Evolutionary conservation across 768 basidiomycete genomes (phyloP), one percentile per base, ranked within the genome.

Genomic region (Strobilomyces dryophilus): DNA sequence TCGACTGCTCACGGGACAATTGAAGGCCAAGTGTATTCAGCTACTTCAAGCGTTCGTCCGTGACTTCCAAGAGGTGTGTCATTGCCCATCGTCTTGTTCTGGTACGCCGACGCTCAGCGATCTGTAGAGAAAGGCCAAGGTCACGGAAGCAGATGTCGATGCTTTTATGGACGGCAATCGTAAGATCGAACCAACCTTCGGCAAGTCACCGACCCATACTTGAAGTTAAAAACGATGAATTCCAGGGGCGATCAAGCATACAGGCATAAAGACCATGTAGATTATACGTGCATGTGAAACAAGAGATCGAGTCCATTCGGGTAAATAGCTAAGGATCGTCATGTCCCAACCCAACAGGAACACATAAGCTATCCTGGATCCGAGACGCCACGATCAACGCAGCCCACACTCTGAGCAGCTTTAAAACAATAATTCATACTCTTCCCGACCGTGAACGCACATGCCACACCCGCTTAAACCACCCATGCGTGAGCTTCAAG

Each of bases 1-100:
- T 0, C 80, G 77, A 35, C 67, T 99, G 49, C 77, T 97, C 47
- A 97, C 95, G 0, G 92, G 92, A 6, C 85, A 98, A 67, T 74
- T 99, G 61, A 99, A 99, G 74, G 84, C 83, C 12, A 83, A 76
- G 67, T 95, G 92, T 64, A 98, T 98, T 54, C 78, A 82, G 49
- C 59, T 85, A 46, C 67, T 99, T 12, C 94, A 97, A 67, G 73
- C 79, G 20, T 90, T 97, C 51, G 89, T 98, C 31, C 80, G 79
- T 44, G 79, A 78, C 2, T 98, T 98, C 77, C 97, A 98, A 73
- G 87, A 80, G 65, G 87, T 87, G 55, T 31, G 76, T 54, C 54
- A 17, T 18, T 5, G 11, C 10, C n/a, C 29, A 7, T 41, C 26
- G 24, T 27, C 18, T 21, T 9, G 18, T 21, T 54, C 40, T 17